phyloP scores from a whole-genome alignment of 768 basidiomycete genomes.

The Phallus indusiatus region DNA sequence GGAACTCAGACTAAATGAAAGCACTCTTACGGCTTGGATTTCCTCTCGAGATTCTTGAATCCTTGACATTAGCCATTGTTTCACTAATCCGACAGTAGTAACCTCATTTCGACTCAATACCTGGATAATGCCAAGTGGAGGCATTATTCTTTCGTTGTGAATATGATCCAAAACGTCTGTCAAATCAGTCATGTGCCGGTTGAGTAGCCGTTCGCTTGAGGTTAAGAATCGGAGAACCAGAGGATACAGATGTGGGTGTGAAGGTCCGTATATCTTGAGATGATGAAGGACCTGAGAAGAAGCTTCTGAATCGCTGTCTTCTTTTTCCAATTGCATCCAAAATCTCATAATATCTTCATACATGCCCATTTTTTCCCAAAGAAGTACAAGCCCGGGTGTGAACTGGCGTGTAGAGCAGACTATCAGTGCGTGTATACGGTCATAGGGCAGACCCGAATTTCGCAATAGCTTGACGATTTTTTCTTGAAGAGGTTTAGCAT shows the following conservation, averaged over 20 bases:
- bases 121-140: constrained; percentile 84
- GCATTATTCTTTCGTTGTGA: constrained; percentile 74
- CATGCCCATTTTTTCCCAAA: constrained; percentile 95
- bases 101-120: constrained; percentile 82
- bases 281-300: constrained; percentile 58
- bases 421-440: constrained; percentile 88
- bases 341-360: constrained; percentile 91
- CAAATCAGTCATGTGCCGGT: constrained; percentile 63
- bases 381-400: constrained; percentile 72
- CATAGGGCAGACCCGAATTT: constrained; percentile 57
- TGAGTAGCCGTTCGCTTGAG: constrained; percentile 62
- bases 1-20: not conserved
- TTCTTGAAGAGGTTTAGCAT: constrained; percentile 26
- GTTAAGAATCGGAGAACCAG: constrained; percentile 87
- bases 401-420: constrained; percentile 81
- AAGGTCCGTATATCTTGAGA: constrained; percentile 63
- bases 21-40: constrained; percentile 61
- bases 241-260: constrained; percentile 70
- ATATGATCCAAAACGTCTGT: constrained; percentile 64
- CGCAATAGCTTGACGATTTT: constrained; percentile 71
- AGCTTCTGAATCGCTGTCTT: constrained; percentile 29
- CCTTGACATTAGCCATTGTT: constrained; percentile 79
- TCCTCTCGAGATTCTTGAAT: constrained; percentile 67
- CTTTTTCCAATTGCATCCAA: constrained; percentile 69
- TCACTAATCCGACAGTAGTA: constrained; percentile 84